Evolutionary conservation across 148 eudicot species (phyloP), one percentile per base, ranked within the genome.

Genomic region (Polygonum maritimum): DNA sequence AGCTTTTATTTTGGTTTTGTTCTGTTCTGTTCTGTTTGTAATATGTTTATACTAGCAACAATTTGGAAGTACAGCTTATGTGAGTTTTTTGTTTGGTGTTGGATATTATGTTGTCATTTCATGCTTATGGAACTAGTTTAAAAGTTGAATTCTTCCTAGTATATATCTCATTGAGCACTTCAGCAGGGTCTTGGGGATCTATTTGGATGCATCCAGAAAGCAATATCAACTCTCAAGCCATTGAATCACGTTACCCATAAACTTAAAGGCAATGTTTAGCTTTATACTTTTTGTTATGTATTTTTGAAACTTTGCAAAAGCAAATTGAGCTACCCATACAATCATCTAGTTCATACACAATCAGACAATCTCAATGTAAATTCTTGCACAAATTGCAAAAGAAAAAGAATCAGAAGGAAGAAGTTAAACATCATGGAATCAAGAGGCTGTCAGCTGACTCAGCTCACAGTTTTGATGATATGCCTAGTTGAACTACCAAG

Each of bases 1-100:
- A 65, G 71, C 16, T 65, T 31, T 35, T 36, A 35, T 12, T 65
- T 36, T 5, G 6, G 39, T 10, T 26, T 36, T 65, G 33, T 65
- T 36, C 2, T 16, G 39, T 10, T 26, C 35, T 15, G 38, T 9
- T 26, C 36, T 15, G 44, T 3, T 13, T 65, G 71, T 65, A 65
- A 65, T 65, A 33, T 65, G 71, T 67, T 67, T 14, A 35, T 67
- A 67, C 71, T 36, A 36, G 71, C 71, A 67, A 35, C 71, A 1
- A 14, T 14, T 35, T 67, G 44, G 71, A 67, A 67, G 21, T 67
- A 67, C 71, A 35, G 71, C 38, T 13, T 44, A 31, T 36, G 16
- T 62, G 45, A 36, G 41, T 36, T 67, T 67, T 26, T 67, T 1
- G 38, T 36, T 14, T 11, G 5, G 5, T 67, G 71, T 67, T 62